phyloP scores from a whole-genome alignment of 495 filamentous ascomycete species.

The Astrothelium subdiscretum region DNA sequence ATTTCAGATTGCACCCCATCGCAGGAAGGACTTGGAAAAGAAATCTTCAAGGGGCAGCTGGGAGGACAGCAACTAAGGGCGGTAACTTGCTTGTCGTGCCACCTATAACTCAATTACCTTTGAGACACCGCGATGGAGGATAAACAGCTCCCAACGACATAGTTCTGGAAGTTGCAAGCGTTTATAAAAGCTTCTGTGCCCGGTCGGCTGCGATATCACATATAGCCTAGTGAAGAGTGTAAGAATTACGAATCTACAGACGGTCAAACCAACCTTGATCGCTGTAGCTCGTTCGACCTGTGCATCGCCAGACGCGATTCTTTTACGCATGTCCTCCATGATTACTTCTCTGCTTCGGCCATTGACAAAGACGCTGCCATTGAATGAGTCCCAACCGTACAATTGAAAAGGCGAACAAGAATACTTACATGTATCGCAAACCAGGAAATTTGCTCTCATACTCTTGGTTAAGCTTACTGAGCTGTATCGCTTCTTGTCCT shows the following conservation, averaged over 20 bases:
- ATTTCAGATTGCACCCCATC: no score
- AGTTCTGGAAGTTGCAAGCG: no score
- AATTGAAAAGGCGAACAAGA: background rate
- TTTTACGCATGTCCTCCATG: constrained; percentile 71
- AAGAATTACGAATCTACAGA: background rate
- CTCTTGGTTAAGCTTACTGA: constrained; percentile 58
- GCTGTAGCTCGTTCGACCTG: constrained; percentile 58
- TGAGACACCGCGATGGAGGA: no score
- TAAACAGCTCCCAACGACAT: background rate
- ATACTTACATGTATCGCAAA: constrained; percentile 67
- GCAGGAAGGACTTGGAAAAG: no score
- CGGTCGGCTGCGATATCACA: constrained; percentile 60
- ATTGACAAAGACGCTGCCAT: constrained; percentile 69
- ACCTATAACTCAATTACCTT: background rate
- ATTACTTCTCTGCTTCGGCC: constrained; percentile 60
- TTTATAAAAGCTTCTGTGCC: constrained; percentile 35
- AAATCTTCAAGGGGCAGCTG: background rate
- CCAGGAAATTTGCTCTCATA: constrained; percentile 77
- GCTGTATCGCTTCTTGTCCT: constrained; percentile 43
- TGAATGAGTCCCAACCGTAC: background rate
- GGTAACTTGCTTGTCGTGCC: background rate
- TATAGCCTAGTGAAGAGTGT: constrained; percentile 43
- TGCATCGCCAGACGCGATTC: constrained; percentile 60
- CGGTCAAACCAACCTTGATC: constrained; percentile 50
- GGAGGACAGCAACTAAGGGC: background rate